Evolutionary conservation across 2,329 filamentous ascomycete species (phyloP).

Genomic region (Xylariaceae sp.): DNA sequence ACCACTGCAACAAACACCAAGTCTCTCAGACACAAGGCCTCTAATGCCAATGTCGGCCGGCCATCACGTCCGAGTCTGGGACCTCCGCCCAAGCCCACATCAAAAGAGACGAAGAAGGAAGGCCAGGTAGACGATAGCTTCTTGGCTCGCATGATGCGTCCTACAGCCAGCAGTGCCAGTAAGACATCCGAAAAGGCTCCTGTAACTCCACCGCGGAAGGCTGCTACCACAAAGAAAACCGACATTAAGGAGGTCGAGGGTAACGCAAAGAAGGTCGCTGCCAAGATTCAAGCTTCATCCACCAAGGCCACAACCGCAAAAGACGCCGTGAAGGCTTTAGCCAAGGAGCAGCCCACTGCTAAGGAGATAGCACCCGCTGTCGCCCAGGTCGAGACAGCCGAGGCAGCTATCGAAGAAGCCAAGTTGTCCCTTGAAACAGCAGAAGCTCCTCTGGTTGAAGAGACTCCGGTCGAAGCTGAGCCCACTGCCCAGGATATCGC

Average conservation of each 20-base stretch:
- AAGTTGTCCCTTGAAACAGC: conserved; percentile 19
- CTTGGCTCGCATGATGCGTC: conserved; percentile 77
- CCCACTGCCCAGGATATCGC: conserved; percentile 6
- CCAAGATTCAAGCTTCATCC: conserved; percentile 23
- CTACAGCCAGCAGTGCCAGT: conserved; percentile 64
- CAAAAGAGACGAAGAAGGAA: conserved; percentile 47
- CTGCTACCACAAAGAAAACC: conserved; percentile 16
- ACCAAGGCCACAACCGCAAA: conserved; percentile 22
- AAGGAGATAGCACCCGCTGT: conserved; percentile 25
- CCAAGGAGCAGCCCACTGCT: conserved; percentile 18
- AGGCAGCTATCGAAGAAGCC: conserved; percentile 17
- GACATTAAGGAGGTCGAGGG: conserved; percentile 20
- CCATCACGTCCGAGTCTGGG: conserved; percentile 50
- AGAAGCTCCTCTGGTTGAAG: conserved; percentile 13
- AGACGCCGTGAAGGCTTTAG: conserved; percentile 16
- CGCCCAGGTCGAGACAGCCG: conserved; percentile 19
- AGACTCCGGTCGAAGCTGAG: conserved; percentile 11
- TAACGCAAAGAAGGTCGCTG: conserved; percentile 23
- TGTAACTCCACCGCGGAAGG: conserved; percentile 46
- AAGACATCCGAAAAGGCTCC: conserved; percentile 63
- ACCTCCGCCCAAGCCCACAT: conserved; percentile 54
- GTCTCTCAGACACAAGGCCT: conserved; percentile 22
- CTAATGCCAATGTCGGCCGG: conserved; percentile 32
- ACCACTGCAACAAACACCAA: conserved; percentile 36
- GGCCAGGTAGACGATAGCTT: conserved; percentile 65